Conservation (phyloP, 169 alveolate species). For the Besnoitia besnoiti region DNA sequence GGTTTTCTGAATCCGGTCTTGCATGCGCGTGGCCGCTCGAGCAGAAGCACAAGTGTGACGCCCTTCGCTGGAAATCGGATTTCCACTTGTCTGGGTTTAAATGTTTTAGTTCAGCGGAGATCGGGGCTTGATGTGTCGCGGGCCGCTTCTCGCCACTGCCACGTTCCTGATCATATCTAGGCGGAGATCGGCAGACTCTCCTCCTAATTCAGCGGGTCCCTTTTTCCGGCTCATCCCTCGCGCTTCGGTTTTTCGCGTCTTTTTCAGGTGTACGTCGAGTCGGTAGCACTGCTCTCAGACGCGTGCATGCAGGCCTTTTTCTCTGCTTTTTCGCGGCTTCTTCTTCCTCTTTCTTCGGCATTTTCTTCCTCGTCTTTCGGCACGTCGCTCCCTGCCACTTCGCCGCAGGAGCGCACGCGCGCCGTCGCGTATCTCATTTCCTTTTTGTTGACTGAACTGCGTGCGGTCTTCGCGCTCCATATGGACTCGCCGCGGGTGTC, state of each 20-base stretch:
- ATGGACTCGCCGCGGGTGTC: background rate
- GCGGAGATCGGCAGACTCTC: too few relatives aligned
- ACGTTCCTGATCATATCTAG: too few relatives aligned
- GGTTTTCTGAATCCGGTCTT: too few relatives aligned
- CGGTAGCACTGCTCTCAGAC: background rate
- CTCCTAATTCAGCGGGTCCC: too few relatives aligned
- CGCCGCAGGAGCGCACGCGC: background rate
- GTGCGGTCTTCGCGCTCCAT: background rate
- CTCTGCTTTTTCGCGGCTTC: background rate
- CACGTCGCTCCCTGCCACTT: background rate
- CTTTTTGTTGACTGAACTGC: background rate
- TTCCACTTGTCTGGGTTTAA: too few relatives aligned
- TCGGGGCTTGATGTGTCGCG: too few relatives aligned
- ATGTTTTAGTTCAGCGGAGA: too few relatives aligned
- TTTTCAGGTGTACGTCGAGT: background rate
- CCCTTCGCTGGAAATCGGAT: too few relatives aligned
- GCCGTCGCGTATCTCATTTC: background rate
- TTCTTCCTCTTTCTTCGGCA: background rate
- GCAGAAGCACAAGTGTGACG: too few relatives aligned
- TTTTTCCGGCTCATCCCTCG: too few relatives aligned
- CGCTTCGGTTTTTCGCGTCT: background rate
- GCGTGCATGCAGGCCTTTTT: background rate
- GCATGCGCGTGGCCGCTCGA: too few relatives aligned
- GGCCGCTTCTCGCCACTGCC: too few relatives aligned
- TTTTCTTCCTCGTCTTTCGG: background rate